Conservation (phyloP, 257 asterid genomes). For the Ballota nigra region DNA sequence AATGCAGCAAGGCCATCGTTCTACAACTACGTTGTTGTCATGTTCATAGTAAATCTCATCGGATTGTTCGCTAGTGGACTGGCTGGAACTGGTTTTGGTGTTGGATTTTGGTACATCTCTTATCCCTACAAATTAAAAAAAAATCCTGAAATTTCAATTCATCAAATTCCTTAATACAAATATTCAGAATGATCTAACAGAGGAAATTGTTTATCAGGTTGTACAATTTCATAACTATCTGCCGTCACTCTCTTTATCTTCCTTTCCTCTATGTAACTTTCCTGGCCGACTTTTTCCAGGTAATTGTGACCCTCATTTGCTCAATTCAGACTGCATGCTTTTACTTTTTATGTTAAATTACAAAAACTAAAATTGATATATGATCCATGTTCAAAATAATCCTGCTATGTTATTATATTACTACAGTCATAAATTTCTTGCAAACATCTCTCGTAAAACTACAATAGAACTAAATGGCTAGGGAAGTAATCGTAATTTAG, state of each 20-base stretch:
- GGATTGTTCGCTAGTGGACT: conserved; percentile 64
- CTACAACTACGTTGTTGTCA: conserved; percentile 76
- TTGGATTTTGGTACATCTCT: conserved; percentile 65
- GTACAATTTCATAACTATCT: conserved; percentile 49
- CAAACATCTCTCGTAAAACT: neutral
- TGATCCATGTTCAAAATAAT: neutral
- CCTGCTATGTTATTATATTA: neutral
- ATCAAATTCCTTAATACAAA: neutral
- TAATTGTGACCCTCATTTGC: conserved; percentile 25
- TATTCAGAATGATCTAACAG: conserved; percentile 13
- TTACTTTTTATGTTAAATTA: neutral
- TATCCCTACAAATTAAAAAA: neutral
- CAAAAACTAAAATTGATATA: neutral
- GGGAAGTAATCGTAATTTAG: neutral
- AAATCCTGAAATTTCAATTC: neutral
- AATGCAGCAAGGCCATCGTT: conserved; percentile 84
- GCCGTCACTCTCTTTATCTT: conserved; percentile 76
- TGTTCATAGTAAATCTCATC: conserved; percentile 51
- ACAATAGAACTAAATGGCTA: neutral
- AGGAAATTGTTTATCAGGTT: conserved; percentile 47
- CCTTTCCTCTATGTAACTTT: conserved; percentile 64
- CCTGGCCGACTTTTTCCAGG: conserved; percentile 85
- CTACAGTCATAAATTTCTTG: neutral
- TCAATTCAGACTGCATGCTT: conserved; percentile 1
- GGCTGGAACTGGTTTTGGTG: conserved; percentile 59